Evolutionary conservation across 805 yeast genomes (phyloP).

Genomic region (Brettanomyces anomalus): DNA sequence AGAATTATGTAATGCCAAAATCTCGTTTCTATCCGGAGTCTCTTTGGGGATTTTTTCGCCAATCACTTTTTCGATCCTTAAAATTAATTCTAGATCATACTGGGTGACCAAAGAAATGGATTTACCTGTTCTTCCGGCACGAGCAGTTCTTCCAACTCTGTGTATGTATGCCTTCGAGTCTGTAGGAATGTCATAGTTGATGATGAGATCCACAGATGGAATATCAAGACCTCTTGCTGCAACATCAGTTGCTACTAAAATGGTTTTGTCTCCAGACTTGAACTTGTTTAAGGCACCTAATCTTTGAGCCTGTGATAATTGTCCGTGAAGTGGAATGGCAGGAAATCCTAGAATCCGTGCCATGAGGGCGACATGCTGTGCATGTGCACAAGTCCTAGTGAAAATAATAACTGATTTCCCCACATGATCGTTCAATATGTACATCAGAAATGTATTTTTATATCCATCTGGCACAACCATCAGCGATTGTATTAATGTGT

Average conservation of each 20-base stretch:
- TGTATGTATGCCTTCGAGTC: conserved; percentile 96
- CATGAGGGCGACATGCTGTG: conserved; percentile 80
- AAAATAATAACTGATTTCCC: conserved; percentile 88
- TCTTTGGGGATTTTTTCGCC: conserved; percentile 80
- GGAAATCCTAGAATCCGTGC: conserved; percentile 76
- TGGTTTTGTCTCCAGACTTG: conserved; percentile 60
- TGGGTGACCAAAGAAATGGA: conserved; percentile 87
- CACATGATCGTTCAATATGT: conserved; percentile 67
- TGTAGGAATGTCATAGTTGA: conserved; percentile 89
- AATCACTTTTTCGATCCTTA: conserved; percentile 82
- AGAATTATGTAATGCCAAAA: conserved; percentile 69
- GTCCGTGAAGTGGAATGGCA: conserved; percentile 93
- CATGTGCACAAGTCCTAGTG: conserved; percentile 91
- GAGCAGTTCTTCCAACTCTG: conserved; percentile 96
- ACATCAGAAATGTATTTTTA: conserved; percentile 80
- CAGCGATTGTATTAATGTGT: conserved; percentile 80
- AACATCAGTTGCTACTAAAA: conserved; percentile 79
- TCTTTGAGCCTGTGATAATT: conserved; percentile 75
- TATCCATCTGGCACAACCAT: conserved; percentile 89
- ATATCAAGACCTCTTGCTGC: conserved; percentile 97
- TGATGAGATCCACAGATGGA: conserved; percentile 81
- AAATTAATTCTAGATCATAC: conserved; percentile 82
- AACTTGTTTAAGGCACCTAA: conserved; percentile 75
- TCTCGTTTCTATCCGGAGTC: conserved; percentile 65
- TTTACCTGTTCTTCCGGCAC: conserved; percentile 86